These are phyloP conservation scores for Neonectria coccinea DNA, from an alignment of 2,329 filamentous ascomycete species.

Conservation along the genomic window DNA sequence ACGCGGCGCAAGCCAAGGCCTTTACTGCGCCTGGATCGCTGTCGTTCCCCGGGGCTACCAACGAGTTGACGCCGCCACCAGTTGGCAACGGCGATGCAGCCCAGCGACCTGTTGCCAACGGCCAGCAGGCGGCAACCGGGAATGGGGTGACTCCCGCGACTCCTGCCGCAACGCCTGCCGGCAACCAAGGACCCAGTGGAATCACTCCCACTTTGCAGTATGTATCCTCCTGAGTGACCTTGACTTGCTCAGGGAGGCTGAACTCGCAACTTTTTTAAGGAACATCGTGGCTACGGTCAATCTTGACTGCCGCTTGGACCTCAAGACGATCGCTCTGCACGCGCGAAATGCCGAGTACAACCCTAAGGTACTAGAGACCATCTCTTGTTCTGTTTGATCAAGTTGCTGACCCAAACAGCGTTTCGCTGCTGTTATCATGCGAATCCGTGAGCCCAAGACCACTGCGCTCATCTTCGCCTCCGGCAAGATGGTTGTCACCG, in stretches of 20 bases:
- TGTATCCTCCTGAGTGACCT: conserved; percentile 69
- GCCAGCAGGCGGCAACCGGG: conserved; percentile 71
- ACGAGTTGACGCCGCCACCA: conserved; percentile 82
- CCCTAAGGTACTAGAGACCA: conserved; percentile 80
- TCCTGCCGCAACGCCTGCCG: conserved; percentile 90
- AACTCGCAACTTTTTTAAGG: conserved; percentile 69
- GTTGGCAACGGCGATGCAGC: conserved; percentile 73
- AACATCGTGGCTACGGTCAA: conserved; percentile 99
- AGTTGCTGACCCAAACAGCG: conserved; percentile 69
- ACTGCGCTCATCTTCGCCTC: conserved; percentile 98
- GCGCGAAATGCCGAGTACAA: conserved; percentile 99
- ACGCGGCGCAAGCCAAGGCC: conserved; percentile 91
- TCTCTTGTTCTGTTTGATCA: conserved; percentile 19
- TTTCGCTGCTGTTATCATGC: conserved; percentile 99
- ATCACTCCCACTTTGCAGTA: conserved; percentile 96
- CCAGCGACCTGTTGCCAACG: conserved; percentile 55
- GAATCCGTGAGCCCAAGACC: conserved; percentile 98
- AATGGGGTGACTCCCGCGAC: conserved; percentile 89
- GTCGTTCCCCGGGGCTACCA: conserved; percentile 87
- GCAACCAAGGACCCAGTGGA: conserved; percentile 84
- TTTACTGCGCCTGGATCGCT: conserved; percentile 94
- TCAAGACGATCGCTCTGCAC: conserved; percentile 99
- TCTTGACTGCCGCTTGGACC: conserved; percentile 93
- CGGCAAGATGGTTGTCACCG: conserved; percentile 99
- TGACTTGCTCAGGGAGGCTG: conserved; percentile 61